Percentiles rank a stretch among this genome's conserved stretches.
Evolutionary conservation across 495 filamentous ascomycete species (phyloP).

Genomic region (Aspergillus nidulans): DNA sequence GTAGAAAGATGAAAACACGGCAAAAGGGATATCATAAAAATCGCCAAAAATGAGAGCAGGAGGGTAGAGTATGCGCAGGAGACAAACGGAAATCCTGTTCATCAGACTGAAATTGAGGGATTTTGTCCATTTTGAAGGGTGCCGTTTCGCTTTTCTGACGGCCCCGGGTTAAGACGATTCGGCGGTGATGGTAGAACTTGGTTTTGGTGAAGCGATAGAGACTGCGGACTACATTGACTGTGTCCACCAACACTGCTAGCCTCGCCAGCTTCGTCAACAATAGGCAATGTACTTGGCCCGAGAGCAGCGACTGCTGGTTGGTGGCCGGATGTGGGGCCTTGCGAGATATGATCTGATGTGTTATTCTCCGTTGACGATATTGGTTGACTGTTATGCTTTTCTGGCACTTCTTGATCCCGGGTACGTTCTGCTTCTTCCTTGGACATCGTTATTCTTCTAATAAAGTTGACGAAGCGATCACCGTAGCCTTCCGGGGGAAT

Average conservation of each 20-base stretch:
- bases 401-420: slow-evolving; percentile 39
- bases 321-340: slow-evolving; percentile 50
- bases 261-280: slow-evolving; percentile 89
- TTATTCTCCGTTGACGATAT: slow-evolving; percentile 46
- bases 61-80: neutral
- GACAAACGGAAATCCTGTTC: neutral
- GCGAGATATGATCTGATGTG: slow-evolving; percentile 50
- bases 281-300: slow-evolving; percentile 68
- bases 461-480: slow-evolving; percentile 91
- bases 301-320: slow-evolving; percentile 48
- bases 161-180: slow-evolving; percentile 11
- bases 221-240: slow-evolving; percentile 35
- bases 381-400: slow-evolving; percentile 43
- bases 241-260: slow-evolving; percentile 63
- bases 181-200: slow-evolving; percentile 56
- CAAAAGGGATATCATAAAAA: slow-evolving; percentile 20
- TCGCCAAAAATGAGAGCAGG: slow-evolving; percentile 9
- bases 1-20: slow-evolving; percentile 14
- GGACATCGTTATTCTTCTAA: slow-evolving; percentile 83
- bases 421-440: slow-evolving; percentile 72
- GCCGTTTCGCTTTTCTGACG: slow-evolving; percentile 27
- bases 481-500: slow-evolving; percentile 91
- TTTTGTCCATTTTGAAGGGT: slow-evolving; percentile 16
- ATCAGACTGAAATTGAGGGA: neutral
- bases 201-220: slow-evolving; percentile 32